These are phyloP conservation scores for Suillus bovinus DNA, from an alignment of 768 basidiomycete species.

Conservation along the genomic window DNA sequence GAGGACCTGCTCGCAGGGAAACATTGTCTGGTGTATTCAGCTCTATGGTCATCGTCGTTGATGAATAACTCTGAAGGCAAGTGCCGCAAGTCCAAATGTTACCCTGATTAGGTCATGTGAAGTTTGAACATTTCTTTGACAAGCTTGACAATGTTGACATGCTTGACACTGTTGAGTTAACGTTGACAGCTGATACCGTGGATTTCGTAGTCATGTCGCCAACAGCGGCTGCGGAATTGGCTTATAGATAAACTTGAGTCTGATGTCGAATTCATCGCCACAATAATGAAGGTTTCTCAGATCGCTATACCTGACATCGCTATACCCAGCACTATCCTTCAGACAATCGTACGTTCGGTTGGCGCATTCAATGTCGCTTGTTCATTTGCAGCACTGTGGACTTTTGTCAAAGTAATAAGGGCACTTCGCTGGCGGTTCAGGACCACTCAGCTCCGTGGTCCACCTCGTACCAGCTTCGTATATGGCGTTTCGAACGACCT, in stretches of 20 bases:
- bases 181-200: no score
- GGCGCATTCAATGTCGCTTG: background rate
- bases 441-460: conserved; percentile 44
- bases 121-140: no score
- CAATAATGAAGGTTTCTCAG: background rate
- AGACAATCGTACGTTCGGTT: background rate
- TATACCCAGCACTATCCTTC: background rate
- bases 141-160: no score
- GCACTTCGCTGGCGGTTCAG: conserved; percentile 12
- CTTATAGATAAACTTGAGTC: background rate
- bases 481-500: conserved; percentile 38
- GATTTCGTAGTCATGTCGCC: background rate
- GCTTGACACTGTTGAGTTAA: no score
- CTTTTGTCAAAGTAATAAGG: conserved; percentile 11
- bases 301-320: background rate
- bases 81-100: no score
- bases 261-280: background rate
- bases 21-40: conserved; percentile 22
- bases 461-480: conserved; percentile 40
- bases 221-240: background rate
- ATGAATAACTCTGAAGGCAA: no score
- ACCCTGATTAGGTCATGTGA: no score
- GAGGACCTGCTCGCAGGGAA: conserved; percentile 56
- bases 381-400: conserved; percentile 2
- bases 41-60: conserved; percentile 12